Base-by-base conservation (phyloP, 176 grass and related monocot genomes). In the Lolium rigidum region DNA sequence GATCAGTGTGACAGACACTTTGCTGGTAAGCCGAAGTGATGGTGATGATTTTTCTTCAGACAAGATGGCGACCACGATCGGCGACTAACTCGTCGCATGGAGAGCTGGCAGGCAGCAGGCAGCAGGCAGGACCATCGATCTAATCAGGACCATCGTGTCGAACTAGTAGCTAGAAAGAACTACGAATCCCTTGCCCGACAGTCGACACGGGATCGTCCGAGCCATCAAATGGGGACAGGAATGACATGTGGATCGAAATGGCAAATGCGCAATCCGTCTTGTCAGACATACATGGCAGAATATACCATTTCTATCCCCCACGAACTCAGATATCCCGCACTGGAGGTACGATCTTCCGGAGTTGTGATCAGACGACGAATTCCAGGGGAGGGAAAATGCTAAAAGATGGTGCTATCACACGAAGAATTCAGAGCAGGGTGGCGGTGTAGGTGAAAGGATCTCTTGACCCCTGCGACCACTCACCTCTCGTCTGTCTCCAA, bases 241-340 rank as follows among this genome's bases (percentile, higher is more conserved):
- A 43, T n/a, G 38, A 21, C 68, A 4, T 6, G 18, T 70, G 68
- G 38, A 70, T 70, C 4, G 21, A 21, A 60, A 10, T 21, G 22
- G n/a, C 21, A 72, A 3, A 43, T 5, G 55, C 46, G 0, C 12
- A 12, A 31, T 14, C 46, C 10, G n/a, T 77, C 78, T 7, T 7
- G 44, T 86, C 72, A 47, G 11, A 6, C 6, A 5, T 7, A 24
- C 21, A 6, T 13, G 35, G 14, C 6, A 16, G 66, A 55, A 88
- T 43, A 78, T 78, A 50, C 88, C 60, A 9, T 70, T 37, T 12
- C 25, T 74, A 51, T 61, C 43, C 7, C 82, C 24, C 51, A 17
- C 6, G 68, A 70, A 51, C 55, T 52, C 20, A 77, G 44, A 74
- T 64, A 46, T 54, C 7, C 3, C 28, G 44, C 60, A 39, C 20